phyloP scores from a whole-genome alignment of 2,329 filamentous ascomycete genomes.

The Penicillium digitatum region DNA sequence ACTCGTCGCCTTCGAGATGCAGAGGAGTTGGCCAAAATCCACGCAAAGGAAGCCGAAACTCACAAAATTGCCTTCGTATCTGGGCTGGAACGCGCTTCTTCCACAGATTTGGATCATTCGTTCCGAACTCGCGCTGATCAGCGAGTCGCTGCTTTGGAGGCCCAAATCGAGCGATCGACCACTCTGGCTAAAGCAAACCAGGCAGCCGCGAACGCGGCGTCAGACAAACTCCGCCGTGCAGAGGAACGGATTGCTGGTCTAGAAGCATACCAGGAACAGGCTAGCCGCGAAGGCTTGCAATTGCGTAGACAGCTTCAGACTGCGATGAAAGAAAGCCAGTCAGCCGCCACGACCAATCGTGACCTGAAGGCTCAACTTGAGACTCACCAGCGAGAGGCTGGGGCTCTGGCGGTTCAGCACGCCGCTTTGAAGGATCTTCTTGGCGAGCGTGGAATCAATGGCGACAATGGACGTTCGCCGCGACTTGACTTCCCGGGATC shows the following conservation, averaged over 20 bases:
- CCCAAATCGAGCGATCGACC: conserved; percentile 74
- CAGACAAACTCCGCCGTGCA: conserved; percentile 83
- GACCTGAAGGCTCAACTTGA: conserved; percentile 80
- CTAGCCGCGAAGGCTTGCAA: conserved; percentile 84
- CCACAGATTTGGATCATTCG: conserved; percentile 37
- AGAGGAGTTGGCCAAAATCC: conserved; percentile 81
- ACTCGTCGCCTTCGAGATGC: conserved; percentile 74
- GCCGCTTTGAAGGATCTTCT: conserved; percentile 90
- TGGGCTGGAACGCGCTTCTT: conserved; percentile 70
- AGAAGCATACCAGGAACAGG: conserved; percentile 95
- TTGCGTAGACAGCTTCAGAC: conserved; percentile 87
- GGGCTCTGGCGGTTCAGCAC: conserved; percentile 86
- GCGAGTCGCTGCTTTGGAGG: conserved; percentile 69
- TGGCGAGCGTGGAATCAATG: conserved; percentile 79
- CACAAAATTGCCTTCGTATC: conserved; percentile 78
- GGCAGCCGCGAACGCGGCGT: conserved; percentile 76
- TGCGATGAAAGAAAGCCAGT: conserved; percentile 76
- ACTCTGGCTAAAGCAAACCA: conserved; percentile 82
- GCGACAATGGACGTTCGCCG: conserved; percentile 64
- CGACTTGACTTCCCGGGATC: conserved; percentile 70
- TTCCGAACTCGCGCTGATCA: conserved; percentile 42
- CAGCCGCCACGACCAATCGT: conserved; percentile 72
- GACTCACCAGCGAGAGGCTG: conserved; percentile 86
- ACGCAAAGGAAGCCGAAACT: conserved; percentile 79
- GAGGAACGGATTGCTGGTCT: conserved; percentile 96